Evolutionary conservation across 1,139 yeast species (phyloP).

Genomic region (Candida frijolesensis): DNA sequence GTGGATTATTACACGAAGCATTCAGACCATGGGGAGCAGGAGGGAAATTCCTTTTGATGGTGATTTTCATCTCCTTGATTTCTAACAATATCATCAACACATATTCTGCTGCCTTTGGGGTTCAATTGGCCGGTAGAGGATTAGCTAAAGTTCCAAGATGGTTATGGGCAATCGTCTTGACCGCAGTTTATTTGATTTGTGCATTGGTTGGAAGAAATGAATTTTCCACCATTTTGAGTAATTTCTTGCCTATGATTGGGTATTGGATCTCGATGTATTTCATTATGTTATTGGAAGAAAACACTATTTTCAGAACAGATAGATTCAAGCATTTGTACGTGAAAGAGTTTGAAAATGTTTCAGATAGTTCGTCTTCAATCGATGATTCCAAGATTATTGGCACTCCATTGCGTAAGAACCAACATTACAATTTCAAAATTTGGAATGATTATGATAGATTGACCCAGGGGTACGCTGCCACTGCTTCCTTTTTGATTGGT

Average conservation of each 20-base stretch:
- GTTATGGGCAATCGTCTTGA: constrained; percentile 69
- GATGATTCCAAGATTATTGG: neutral
- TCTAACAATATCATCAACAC: constrained; percentile 78
- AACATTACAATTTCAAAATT: constrained; percentile 61
- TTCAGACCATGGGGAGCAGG: constrained; percentile 77
- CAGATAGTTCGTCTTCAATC: neutral
- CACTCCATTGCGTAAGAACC: constrained; percentile 22
- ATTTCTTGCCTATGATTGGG: constrained; percentile 91
- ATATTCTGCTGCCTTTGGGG: constrained; percentile 81
- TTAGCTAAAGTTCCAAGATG: constrained; percentile 77
- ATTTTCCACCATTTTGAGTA: constrained; percentile 76
- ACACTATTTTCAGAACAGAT: constrained; percentile 65
- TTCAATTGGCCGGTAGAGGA: constrained; percentile 67
- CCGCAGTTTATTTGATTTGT: constrained; percentile 66
- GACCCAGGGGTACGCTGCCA: constrained; percentile 68
- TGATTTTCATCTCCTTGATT: constrained; percentile 71
- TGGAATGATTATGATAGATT: constrained; percentile 62
- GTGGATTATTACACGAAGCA: constrained; percentile 72
- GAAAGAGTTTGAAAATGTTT: constrained; percentile 49
- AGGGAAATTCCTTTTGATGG: constrained; percentile 73
- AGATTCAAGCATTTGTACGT: constrained; percentile 51
- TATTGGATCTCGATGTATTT: constrained; percentile 91
- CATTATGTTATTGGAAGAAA: constrained; percentile 72
- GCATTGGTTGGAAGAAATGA: constrained; percentile 77
- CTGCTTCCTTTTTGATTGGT: constrained; percentile 60